Conservation (phyloP, 495 filamentous ascomycete species). For the Neurospora sp. region DNA sequence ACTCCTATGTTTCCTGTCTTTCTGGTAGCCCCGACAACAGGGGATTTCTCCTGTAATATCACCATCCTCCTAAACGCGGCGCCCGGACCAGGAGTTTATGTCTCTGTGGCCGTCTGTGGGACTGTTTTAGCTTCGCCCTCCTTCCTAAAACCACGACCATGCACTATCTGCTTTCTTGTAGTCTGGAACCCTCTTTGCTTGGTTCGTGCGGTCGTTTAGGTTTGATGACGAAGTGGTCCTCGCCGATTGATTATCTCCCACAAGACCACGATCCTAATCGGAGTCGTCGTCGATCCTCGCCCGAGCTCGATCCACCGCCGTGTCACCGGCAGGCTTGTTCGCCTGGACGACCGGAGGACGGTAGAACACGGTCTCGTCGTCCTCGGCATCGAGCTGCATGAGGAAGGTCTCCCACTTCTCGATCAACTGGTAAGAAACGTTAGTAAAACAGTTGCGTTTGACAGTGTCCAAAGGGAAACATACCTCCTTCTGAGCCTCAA, state of each 20-base stretch:
- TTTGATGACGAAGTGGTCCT: conserved; percentile 4
- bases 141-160: neutral
- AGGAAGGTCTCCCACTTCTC: conserved; percentile 98
- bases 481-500: conserved; percentile 98
- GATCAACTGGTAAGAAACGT: conserved; percentile 58
- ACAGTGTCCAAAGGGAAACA: conserved; percentile 12
- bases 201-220: neutral
- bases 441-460: neutral
- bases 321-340: conserved; percentile 35
- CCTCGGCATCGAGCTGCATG: conserved; percentile 85
- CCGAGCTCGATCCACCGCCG: conserved; percentile 38
- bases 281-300: conserved; percentile 43
- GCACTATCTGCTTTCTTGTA: neutral
- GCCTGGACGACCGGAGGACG: conserved; percentile 43
- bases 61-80: neutral
- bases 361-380: conserved; percentile 74
- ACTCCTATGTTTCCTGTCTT: neutral
- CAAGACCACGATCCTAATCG: conserved; percentile 24
- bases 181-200: neutral
- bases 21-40: neutral
- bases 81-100: neutral
- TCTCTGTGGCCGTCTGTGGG: neutral
- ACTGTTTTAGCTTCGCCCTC: neutral
- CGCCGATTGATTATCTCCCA: conserved; percentile 3
- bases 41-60: neutral